Base-by-base conservation (phyloP, 345 rosid species). In the Citropsis articulata region DNA sequence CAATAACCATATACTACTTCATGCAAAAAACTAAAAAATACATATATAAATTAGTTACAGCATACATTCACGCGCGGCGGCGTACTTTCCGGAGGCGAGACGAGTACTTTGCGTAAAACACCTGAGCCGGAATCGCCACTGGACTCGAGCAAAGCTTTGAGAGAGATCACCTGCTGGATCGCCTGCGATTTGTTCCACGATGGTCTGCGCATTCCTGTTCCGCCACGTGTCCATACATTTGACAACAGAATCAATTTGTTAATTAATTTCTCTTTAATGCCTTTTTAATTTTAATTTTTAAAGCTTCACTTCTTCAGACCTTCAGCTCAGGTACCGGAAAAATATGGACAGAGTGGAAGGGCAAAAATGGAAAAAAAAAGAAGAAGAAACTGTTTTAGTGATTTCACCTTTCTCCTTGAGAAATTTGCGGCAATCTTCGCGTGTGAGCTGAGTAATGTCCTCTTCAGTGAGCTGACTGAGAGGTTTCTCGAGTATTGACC, bases 181-280 rank as follows among this genome's bases (percentile, higher is more conserved):
- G 98, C 98, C 85, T 94, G 98, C 69, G 98, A 94, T 83, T 94
- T 92, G 91, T 94, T 94, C 98, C 98, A 94, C 6, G 98, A 94
- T 27, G 98, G 98, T 61, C 93, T 86, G 19, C 98, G 91, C 98
- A 94, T 94, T 87, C 98, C 97, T 94, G 93, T 77, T 16, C 56
- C 65, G 83, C 83, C 92, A 87, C 92, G 89, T 88, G 87, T 82
- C 84, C 56, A 65, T 24, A 75, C 78, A 75, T 75, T 56, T 13
- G 57, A 53, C 50, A 57, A 16, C 33, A 72, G 14, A 53, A 9
- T 25, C 4, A 24, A 57, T 72, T 45, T 38, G 21, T 40, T 48
- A 13, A 50, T 31, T 10, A 33, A 70, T 21, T n/a, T 35, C 16
- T 27, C 18, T 61, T 10, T 16, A 53, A 53, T 53, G 57, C 22